A percentile compares a stretch with the other conserved stretches of the same genome.
These are phyloP conservation scores for Penicillium arizonense DNA, from an alignment of 495 filamentous ascomycete genomes.

Conservation along the genomic window DNA sequence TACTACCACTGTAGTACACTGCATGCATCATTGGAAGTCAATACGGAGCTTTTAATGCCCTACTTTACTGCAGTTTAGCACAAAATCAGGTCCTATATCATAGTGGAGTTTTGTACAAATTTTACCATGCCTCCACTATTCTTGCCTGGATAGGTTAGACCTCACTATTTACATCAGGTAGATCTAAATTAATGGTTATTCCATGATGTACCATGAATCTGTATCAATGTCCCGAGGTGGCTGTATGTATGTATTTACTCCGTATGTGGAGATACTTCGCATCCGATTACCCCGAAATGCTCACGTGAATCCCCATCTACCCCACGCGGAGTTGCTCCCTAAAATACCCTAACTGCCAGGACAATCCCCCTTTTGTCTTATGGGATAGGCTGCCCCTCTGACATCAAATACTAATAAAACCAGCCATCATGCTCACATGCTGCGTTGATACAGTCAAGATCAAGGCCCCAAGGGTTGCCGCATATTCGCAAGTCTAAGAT, in stretches of 20 bases:
- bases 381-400: constrained; percentile 2
- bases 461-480: constrained; percentile 13
- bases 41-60: too few relatives aligned
- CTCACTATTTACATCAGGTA: too few relatives aligned
- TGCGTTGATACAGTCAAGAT: constrained; percentile 12
- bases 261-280: constrained; percentile 1
- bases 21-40: neutral
- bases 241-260: neutral
- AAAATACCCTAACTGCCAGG: neutral
- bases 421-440: constrained; percentile 15
- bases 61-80: too few relatives aligned
- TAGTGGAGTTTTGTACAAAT: too few relatives aligned
- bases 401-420: neutral
- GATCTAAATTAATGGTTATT: too few relatives aligned
- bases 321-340: constrained; percentile 11
- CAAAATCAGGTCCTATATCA: too few relatives aligned
- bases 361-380: neutral
- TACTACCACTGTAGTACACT: neutral
- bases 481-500: constrained; percentile 16
- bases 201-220: neutral
- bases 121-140: too few relatives aligned
- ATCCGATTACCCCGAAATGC: constrained; percentile 15
- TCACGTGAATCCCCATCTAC: constrained; percentile 21
- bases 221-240: neutral
- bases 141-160: too few relatives aligned